Evolutionary conservation across 805 yeast species (phyloP).

Genomic region (Monosporozyma siamensis): DNA sequence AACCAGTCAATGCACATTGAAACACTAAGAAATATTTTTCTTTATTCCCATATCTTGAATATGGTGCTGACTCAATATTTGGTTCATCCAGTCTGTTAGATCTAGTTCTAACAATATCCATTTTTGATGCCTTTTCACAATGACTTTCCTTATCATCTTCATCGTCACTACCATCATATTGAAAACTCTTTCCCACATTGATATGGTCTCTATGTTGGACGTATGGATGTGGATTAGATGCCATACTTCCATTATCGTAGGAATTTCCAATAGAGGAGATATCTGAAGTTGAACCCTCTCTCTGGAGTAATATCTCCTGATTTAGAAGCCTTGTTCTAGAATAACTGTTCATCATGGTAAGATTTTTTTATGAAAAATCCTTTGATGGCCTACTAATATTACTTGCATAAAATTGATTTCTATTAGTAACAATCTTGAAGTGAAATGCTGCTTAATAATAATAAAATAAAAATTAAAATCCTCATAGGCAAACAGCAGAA

Average conservation of each 20-base stretch:
- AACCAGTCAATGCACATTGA: slow-evolving; percentile 39
- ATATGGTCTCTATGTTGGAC: neutral
- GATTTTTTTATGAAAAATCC: too few relatives aligned
- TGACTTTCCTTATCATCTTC: neutral
- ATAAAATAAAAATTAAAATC: too few relatives aligned
- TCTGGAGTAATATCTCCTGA: neutral
- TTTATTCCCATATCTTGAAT: slow-evolving; percentile 35
- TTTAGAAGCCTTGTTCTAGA: neutral
- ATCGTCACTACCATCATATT: too few relatives aligned
- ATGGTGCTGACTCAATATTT: slow-evolving; percentile 20
- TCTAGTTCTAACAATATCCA: neutral
- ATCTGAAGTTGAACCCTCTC: neutral
- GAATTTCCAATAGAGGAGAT: neutral
- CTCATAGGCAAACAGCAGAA: too few relatives aligned
- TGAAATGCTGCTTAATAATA: too few relatives aligned
- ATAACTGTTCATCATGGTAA: neutral
- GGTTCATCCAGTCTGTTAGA: slow-evolving; percentile 6
- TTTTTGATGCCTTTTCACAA: neutral
- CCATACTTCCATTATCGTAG: neutral
- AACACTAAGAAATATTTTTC: slow-evolving; percentile 36
- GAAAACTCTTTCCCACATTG: neutral
- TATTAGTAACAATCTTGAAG: too few relatives aligned
- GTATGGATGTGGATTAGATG: neutral
- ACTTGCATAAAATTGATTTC: too few relatives aligned
- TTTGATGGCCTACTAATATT: too few relatives aligned